Conservation (phyloP, 208 protist genomes). For the Leishmania tropica region DNA sequence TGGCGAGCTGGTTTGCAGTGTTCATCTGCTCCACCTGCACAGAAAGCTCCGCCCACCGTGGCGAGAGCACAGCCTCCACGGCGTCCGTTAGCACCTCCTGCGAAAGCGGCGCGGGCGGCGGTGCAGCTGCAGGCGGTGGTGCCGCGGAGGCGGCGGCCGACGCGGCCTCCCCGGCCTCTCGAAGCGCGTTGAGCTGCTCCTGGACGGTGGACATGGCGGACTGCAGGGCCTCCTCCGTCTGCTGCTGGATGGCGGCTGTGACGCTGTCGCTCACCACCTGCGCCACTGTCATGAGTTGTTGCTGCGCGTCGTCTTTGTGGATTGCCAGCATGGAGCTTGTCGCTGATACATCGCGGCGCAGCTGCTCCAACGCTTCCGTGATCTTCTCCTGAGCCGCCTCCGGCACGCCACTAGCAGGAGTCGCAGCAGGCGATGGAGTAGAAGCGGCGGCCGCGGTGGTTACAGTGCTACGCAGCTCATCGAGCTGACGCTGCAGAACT, state of each 20-base stretch:
- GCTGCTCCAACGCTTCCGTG: slow-evolving; percentile 34
- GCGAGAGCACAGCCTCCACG: slow-evolving; percentile 55
- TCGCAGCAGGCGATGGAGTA: not conserved
- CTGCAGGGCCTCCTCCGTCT: slow-evolving; percentile 27
- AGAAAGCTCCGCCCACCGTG: slow-evolving; percentile 40
- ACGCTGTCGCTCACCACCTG: slow-evolving; percentile 79
- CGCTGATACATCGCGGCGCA: slow-evolving; percentile 29
- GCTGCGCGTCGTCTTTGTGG: slow-evolving; percentile 38
- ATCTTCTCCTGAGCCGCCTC: slow-evolving; percentile 7
- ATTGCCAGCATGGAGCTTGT: slow-evolving; percentile 24
- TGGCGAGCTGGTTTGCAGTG: slow-evolving; percentile 25
- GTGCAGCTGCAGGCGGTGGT: not conserved
- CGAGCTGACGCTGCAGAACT: slow-evolving; percentile 26
- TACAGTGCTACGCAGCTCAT: slow-evolving; percentile 8
- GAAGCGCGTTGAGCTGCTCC: slow-evolving; percentile 24
- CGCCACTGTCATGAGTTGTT: slow-evolving; percentile 51
- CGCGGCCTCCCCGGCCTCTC: slow-evolving; percentile 3
- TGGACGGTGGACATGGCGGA: slow-evolving; percentile 30
- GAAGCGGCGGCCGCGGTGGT: not conserved
- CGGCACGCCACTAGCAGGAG: not conserved
- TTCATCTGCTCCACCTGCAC: slow-evolving; percentile 33
- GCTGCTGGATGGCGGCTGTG: slow-evolving; percentile 39
- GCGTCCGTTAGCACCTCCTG: slow-evolving; percentile 38
- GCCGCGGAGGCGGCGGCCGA: not conserved
- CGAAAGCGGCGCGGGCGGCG: slow-evolving; percentile 17